Percentiles rank a stretch among this genome's conserved stretches.
phyloP scores from a whole-genome alignment of 768 basidiomycete genomes.

The Amanita pallidorosea region DNA sequence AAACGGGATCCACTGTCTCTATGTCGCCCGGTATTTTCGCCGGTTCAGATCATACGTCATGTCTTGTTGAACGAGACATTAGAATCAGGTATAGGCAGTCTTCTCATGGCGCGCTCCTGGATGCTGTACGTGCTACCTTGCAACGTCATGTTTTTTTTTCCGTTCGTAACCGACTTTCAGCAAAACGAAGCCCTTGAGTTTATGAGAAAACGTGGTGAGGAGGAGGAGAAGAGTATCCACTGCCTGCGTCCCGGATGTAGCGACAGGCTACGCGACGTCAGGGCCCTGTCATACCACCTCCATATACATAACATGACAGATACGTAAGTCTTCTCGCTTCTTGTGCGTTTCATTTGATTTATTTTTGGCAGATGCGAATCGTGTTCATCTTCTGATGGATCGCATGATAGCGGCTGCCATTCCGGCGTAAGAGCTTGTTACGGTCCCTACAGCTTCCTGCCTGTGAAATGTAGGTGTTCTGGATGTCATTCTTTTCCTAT shows the following conservation, averaged over 20 bases:
- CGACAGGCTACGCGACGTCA: conserved; percentile 28
- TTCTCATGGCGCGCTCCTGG: conserved; percentile 22
- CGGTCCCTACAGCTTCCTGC: background rate
- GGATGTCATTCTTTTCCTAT: too few relatives aligned
- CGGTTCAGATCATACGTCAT: background rate
- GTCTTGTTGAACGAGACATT: conserved; percentile 9
- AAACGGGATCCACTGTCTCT: background rate
- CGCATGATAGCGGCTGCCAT: background rate
- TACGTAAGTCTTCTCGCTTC: conserved; percentile 16
- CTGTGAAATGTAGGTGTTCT: background rate
- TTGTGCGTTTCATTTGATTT: background rate
- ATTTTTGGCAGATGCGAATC: background rate
- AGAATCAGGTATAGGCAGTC: conserved; percentile 24
- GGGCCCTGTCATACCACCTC: conserved; percentile 39
- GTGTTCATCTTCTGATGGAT: background rate
- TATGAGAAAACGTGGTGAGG: conserved; percentile 16
- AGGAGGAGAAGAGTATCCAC: conserved; percentile 21
- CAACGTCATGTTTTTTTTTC: background rate
- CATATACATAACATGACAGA: conserved; percentile 48
- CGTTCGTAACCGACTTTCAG: conserved; percentile 11
- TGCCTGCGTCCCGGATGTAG: conserved; percentile 37
- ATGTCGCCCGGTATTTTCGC: background rate
- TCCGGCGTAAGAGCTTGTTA: background rate
- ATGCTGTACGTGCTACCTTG: conserved; percentile 24
- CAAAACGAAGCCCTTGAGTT: conserved; percentile 24